A percentile compares a stretch with the other conserved stretches of the same genome.
Conservation (phyloP, 2,329 filamentous ascomycete genomes). For the Phaeosphaeria sp. region DNA sequence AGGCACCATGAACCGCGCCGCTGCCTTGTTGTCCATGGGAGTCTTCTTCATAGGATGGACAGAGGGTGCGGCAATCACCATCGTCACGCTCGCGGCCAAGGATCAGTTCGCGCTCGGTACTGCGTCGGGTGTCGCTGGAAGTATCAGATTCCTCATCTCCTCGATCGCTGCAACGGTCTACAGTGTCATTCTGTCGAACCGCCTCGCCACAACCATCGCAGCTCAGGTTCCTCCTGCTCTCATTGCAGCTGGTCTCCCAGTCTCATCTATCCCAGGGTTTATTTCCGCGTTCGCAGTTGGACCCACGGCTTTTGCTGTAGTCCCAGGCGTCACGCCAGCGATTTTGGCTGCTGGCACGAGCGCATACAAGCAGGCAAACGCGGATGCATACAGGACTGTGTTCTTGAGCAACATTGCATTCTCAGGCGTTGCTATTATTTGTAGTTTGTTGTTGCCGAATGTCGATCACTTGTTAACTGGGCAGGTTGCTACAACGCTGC, state of each 20-base stretch:
- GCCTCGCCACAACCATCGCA: conserved; percentile 8
- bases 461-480: conserved; percentile 34
- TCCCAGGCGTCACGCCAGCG: conserved; percentile 36
- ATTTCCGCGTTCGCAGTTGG: conserved; percentile 22
- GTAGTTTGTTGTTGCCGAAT: conserved; percentile 40
- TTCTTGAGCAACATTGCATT: conserved; percentile 47
- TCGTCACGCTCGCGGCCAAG: conserved; percentile 17
- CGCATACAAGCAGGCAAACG: conserved; percentile 34
- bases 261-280: conserved; percentile 40
- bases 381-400: conserved; percentile 31
- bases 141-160: conserved; percentile 51
- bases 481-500: conserved; percentile 21
- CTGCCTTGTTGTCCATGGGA: conserved; percentile 30
- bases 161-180: conserved; percentile 11
- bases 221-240: conserved; percentile 11
- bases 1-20: conserved; percentile 21
- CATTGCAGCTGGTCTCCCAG: conserved; percentile 44
- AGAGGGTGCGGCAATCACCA: conserved; percentile 46
- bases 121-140: conserved; percentile 50
- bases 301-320: conserved; percentile 25
- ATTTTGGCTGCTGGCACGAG: conserved; percentile 34
- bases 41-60: conserved; percentile 39
- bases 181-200: conserved; percentile 10
- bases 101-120: conserved; percentile 50
- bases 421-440: conserved; percentile 36